phyloP scores from a whole-genome alignment of 805 yeast species.

The Candida koratica region DNA sequence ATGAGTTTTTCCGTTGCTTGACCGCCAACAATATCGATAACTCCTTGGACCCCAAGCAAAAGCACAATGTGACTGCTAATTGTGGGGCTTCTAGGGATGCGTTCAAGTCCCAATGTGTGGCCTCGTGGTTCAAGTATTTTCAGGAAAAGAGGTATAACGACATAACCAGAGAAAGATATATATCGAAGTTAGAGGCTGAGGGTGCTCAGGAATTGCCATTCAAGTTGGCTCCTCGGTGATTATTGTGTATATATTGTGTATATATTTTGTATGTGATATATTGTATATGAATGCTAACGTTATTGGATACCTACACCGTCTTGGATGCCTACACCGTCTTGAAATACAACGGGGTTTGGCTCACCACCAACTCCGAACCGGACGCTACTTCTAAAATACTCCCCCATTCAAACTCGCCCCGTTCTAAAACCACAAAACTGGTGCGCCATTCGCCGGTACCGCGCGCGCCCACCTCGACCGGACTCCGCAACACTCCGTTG shows the following conservation, averaged over 20 bases:
- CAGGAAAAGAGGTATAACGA: constrained; percentile 86
- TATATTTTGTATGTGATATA: too few relatives aligned
- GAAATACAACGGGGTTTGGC: too few relatives aligned
- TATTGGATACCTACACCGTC: too few relatives aligned
- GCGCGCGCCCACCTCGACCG: constrained; percentile 44
- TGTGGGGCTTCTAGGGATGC: constrained; percentile 57
- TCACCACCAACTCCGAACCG: too few relatives aligned
- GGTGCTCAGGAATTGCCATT: constrained; percentile 48
- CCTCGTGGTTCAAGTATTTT: constrained; percentile 85
- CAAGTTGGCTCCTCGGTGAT: constrained; percentile 22
- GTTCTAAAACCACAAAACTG: constrained; percentile 63
- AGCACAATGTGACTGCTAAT: constrained; percentile 43
- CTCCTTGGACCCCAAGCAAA: constrained; percentile 55
- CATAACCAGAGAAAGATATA: constrained; percentile 59
- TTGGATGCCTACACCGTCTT: too few relatives aligned
- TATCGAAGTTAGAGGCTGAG: constrained; percentile 66
- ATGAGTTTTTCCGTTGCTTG: constrained; percentile 69
- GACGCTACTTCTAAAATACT: constrained; percentile 31
- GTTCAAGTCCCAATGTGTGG: constrained; percentile 74
- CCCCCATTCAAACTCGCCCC: constrained; percentile 84
- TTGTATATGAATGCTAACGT: too few relatives aligned
- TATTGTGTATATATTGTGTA: too few relatives aligned
- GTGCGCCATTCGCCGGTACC: constrained; percentile 40
- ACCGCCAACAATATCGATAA: constrained; percentile 64
- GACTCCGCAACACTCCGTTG: constrained; percentile 69